Evolutionary conservation across 345 rosid species (phyloP).

Genomic region (Microcos paniculata): DNA sequence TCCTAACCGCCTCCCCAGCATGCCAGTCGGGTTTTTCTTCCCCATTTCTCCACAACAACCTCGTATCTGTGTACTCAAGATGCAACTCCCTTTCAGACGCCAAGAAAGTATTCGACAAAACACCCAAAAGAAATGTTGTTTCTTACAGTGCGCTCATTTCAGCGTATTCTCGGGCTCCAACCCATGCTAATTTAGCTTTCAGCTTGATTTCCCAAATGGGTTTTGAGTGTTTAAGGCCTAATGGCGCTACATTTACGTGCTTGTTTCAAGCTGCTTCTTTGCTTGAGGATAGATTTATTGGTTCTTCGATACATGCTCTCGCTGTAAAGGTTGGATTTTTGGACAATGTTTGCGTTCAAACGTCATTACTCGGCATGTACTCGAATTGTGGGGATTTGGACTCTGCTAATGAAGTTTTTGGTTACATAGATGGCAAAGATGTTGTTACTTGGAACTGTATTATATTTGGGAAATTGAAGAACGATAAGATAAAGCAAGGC

Average conservation of each 20-base stretch:
- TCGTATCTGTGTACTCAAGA: conserved; percentile 62
- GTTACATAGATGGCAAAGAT: conserved; percentile 49
- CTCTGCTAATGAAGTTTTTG: conserved; percentile 55
- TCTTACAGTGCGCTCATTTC: conserved; percentile 68
- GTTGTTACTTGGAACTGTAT: conserved; percentile 73
- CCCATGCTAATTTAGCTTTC: conserved; percentile 31
- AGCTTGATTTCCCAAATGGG: conserved; percentile 38
- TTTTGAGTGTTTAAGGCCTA: conserved; percentile 49
- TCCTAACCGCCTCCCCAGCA: conserved; percentile 39
- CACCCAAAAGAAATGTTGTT: conserved; percentile 61
- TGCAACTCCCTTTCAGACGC: conserved; percentile 49
- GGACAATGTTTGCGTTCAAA: conserved; percentile 55
- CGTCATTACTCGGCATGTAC: conserved; percentile 77
- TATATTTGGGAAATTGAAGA: conserved; percentile 67
- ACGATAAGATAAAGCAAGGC: conserved; percentile 48
- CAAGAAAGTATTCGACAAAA: conserved; percentile 60
- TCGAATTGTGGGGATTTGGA: conserved; percentile 60
- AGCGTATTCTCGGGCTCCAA: conserved; percentile 55
- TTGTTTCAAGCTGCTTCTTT: conserved; percentile 58
- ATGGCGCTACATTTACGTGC: conserved; percentile 68
- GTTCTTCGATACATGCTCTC: conserved; percentile 52
- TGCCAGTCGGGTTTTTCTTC: conserved; percentile 21
- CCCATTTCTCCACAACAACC: conserved; percentile 62
- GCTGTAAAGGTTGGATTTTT: conserved; percentile 49
- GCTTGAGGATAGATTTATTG: conserved; percentile 48